Base-by-base conservation (phyloP, 2,329 filamentous ascomycete species). In the Coniochaeta sp. region DNA sequence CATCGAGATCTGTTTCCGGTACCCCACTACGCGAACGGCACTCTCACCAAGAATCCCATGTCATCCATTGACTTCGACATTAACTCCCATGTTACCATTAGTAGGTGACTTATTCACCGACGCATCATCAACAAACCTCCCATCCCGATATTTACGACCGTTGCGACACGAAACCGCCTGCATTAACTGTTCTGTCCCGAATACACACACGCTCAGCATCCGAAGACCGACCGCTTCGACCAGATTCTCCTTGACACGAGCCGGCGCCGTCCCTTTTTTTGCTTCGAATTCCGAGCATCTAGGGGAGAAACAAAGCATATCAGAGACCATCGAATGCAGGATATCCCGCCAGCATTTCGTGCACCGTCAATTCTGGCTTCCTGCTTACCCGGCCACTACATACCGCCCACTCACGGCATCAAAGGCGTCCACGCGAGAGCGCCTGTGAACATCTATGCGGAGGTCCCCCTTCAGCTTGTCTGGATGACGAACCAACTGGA, bases 401-500 rank as follows among this genome's bases (percentile, higher is more conserved):
- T 30, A 26, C 6, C 45, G 16, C 45, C 6, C 6, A 22, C n/a
- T n/a, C n/a, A n/a, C n/a, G n/a, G 24, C 6, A 6, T 48, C 6
- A 8, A 28, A 18, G 45, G 28, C 45, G 16, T 48, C 28, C 10
- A 31, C 45, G 18, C 12, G 28, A 28, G 26, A 31, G 26, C 14
- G 45, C 45, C 18, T 3, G 24, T 22, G 45, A n/a, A 48, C 26
- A 20, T 22, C 24, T 31, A 48, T 48, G 45, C 3, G 16, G 33
- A 38, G 14, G 31, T 26, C 4, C 33, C 10, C 10, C 31, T 13
- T 33, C 28, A 4, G 45, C 42, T 50, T 33, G 55, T 45, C 61
- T 58, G 59, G 56, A 86, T 86, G 82, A 81, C 77, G 76, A 71
- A 70, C 57, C 78, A 82, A 67, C 74, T 94, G 61, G 79, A 76